Evolutionary conservation across 2,329 filamentous ascomycete species (phyloP), one percentile per base, ranked within the genome.

Genomic region (Neocucurbitaria cava): DNA sequence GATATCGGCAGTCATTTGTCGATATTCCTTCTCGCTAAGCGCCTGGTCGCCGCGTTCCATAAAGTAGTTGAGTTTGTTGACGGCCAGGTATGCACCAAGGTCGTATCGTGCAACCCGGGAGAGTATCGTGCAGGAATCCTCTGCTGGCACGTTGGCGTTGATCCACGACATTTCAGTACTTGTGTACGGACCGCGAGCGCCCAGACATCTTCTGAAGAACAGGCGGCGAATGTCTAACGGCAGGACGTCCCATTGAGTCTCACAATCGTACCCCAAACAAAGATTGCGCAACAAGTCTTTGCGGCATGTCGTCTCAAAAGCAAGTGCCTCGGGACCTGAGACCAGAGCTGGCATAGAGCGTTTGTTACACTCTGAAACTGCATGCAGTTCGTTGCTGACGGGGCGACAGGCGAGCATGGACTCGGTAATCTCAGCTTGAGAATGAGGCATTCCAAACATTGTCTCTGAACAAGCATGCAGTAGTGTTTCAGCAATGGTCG

Each of bases 241-340:
- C 10, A 85, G 67, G 21, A 64, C 70, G 33, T 85, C 82, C 83
- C 83, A 85, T 26, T 82, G 74, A 9, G 75, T 76, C 48, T 85
- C 81, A 43, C 75, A 76, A 36, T 83, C 76, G 26, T 82, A 76
- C 0, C 81, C 81, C 21, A 85, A 66, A 44, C 80, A 82, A 4
- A 82, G 67, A 49, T 79, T 76, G 17, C 76, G 73, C 13, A 85
- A 66, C 1, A 82, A 65, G n/a, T 82, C 78, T 62, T 73, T 78
- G 46, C 77, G 78, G 36, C 76, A 68, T 2, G 54, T 49, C 5
- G 20, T 54, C 24, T 71, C 66, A 30, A 72, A 73, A 2, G 51
- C 56, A 3, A 49, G 39, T 1, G 65, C 56, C 28, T 70, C 49
- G 4, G 59, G 13, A 7, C 62, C 66, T 1, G 52, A 48, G 11